Evolutionary conservation across 495 filamentous ascomycete genomes (phyloP).

Genomic region (Talaromyces wortmannii): DNA sequence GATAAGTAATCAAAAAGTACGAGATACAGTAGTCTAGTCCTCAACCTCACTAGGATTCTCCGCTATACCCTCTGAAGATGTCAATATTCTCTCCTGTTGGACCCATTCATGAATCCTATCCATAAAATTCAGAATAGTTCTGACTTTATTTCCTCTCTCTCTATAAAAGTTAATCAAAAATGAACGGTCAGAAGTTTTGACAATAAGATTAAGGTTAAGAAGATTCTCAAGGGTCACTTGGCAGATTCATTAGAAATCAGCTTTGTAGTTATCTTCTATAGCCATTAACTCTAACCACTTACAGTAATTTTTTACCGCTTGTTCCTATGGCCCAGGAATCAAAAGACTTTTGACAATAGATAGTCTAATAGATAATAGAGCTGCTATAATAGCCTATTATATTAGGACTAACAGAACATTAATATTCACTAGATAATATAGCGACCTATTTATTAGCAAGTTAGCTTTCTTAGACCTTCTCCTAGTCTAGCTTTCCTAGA

Average conservation of each 20-base stretch:
- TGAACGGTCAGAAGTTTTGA: conserved; percentile 10
- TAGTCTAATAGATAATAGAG: conserved; percentile 3
- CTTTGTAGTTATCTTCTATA: conserved; percentile 13
- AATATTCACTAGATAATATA: neutral
- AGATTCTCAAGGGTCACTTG: conserved; percentile 12
- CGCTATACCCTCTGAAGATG: neutral
- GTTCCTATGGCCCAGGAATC: conserved; percentile 10
- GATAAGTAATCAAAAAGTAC: neutral
- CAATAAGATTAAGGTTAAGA: conserved; percentile 13
- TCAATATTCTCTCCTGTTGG: neutral
- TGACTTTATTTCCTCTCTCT: neutral
- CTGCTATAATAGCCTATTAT: neutral
- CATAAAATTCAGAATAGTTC: neutral
- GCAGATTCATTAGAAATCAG: conserved; percentile 12
- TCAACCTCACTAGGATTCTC: neutral
- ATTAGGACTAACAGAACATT: neutral
- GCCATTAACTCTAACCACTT: conserved; percentile 14
- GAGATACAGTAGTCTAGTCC: neutral
- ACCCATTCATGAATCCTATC: neutral
- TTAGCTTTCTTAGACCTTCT: neutral
- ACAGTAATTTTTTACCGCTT: conserved; percentile 12
- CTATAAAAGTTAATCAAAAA: conserved; percentile 9
- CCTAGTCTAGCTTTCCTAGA: neutral
- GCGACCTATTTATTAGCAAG: neutral
- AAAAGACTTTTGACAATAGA: conserved; percentile 3